These are phyloP conservation scores for Saccharomyces hybrid DNA, from an alignment of 1,139 yeast species.

Conservation along the genomic window DNA sequence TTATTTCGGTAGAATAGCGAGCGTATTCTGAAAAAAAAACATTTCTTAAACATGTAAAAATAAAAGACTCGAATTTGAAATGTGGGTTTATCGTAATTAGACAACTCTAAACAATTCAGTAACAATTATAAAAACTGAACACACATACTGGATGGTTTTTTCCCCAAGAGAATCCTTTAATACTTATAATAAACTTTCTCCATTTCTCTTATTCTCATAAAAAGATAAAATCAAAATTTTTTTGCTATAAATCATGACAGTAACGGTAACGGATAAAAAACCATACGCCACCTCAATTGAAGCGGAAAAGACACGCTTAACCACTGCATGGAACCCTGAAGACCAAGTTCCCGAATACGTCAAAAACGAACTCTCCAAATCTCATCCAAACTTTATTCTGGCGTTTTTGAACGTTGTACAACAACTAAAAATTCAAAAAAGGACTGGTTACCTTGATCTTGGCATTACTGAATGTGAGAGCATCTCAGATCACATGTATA, in stretches of 20 bases:
- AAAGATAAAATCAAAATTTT: background rate
- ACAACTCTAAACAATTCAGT: background rate
- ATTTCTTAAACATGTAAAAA: background rate
- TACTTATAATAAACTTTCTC: background rate
- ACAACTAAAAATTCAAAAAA: conserved; percentile 65
- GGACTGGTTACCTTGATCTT: conserved; percentile 93
- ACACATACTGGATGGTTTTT: background rate
- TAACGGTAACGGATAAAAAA: background rate
- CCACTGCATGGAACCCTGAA: conserved; percentile 24
- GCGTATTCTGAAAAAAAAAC: background rate
- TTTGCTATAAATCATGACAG: background rate
- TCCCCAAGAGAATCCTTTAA: background rate
- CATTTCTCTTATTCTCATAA: background rate
- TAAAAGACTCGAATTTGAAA: background rate
- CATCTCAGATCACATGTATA: conserved; percentile 92
- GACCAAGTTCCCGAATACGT: conserved; percentile 26
- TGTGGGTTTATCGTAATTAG: background rate
- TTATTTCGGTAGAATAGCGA: background rate
- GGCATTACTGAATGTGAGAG: conserved; percentile 58
- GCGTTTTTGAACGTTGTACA: conserved; percentile 74
- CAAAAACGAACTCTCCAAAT: conserved; percentile 13
- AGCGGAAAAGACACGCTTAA: background rate
- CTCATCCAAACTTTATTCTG: conserved; percentile 41
- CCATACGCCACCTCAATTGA: background rate
- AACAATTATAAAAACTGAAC: background rate